Evolutionary conservation across 495 filamentous ascomycete genomes (phyloP), one percentile per base, ranked within the genome.

Genomic region (Penicillium lividum): DNA sequence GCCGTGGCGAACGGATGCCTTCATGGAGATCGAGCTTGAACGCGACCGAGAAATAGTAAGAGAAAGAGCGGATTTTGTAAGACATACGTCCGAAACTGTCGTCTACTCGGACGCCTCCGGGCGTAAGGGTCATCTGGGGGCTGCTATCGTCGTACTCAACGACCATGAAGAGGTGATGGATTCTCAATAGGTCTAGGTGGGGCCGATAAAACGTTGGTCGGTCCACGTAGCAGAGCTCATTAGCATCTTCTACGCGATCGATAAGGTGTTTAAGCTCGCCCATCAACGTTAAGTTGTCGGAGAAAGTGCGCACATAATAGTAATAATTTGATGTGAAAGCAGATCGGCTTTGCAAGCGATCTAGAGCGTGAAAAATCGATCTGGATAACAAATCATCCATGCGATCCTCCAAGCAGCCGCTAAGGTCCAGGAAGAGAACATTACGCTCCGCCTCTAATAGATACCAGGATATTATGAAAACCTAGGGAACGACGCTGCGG

Each of bases 91-190:
- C 3, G 57, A 62, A 13, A 44, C 62, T 10, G 36, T 62, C 9
- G 61, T 69, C 53, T 67, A 59, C 49, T 66, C 58, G 4, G 63
- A 67, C 44, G 61, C 61, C 30, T 69, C 64, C 2, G 59, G 61
- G n/a, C 58, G 51, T 13, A 13, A 64, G 9, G 49, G 55, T 11
- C 54, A 65, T 15, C 54, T 68, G 4, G 59, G 64, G 0, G 58
- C 58, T 4, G 60, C 63, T 3, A 36, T 42, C 5, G 42, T 53
- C 2, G 29, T 57, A 33, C 54, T 66, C 30, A 51, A 66, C 33
- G 48, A 54, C 11, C 43, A 38, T 7, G 5, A 43, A 2, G 47
- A 63, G 38, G 38, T 50, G 5, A 43, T 45, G 0, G 56, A 64
- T 55, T 59, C 53, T 7, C 56, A 51, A 61, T 47, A 67, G 57